Evolutionary conservation across 805 yeast species (phyloP), one percentile per base, ranked within the genome.

Genomic region (Lachancea lanzarotensis): DNA sequence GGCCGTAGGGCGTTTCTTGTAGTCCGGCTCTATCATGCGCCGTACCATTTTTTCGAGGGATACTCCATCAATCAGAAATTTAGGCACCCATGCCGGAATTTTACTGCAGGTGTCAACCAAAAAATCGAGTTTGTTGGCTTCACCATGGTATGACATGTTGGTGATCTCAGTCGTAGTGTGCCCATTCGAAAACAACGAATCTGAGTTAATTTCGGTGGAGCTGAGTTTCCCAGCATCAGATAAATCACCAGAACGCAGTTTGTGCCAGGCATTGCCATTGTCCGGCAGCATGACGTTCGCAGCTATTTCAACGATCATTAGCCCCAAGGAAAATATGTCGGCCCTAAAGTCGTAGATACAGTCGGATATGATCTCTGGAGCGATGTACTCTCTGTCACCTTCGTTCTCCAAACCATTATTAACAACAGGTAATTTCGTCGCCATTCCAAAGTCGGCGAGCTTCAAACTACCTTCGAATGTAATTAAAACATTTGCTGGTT

Each of bases 391-490:
- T 43, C 98, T 73, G 65, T 93, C 98, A 22, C 98, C 98, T 67
- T 93, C 98, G 53, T 95, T 77, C 65, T 93, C 98, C 56, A 87
- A 82, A 26, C 72, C 73, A 3, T 56, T 56, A 27, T 60, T 74
- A 39, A 77, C 77, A 16, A 81, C 79, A 0, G 98, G 98, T 43
- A 80, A 69, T 52, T 77, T 79, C 2, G 95, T 78, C 5, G 97
- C 95, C 73, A 93, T 79, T 8, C 98, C 98, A 70, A 93, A 93
- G 66, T 93, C 98, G 16, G 96, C 98, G 58, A 93, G 84, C 68
- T 91, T 93, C 55, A 93, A 74, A 26, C 81, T 78, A 25, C 98
- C 98, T 61, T 93, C 98, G 66, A 93, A 93, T 0, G 97, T 88
- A 42, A 93, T 82, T 57, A 93, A 83, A 2, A 93, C 80, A 63